These are phyloP conservation scores for Ogataea populi-albae DNA, from an alignment of 805 yeast genomes.

Conservation along the genomic window DNA sequence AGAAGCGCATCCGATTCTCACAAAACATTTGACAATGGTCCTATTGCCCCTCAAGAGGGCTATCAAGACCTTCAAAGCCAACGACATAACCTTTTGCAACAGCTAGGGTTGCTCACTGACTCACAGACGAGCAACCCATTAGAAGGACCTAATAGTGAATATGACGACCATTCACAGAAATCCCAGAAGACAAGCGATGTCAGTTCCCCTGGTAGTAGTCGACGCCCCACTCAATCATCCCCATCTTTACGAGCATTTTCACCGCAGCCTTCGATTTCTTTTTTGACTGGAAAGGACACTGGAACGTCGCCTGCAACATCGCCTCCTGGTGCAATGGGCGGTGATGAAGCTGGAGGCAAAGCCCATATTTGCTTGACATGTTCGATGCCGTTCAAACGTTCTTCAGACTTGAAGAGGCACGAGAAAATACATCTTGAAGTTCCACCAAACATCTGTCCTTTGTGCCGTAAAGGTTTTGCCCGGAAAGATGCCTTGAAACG, in stretches of 20 bases:
- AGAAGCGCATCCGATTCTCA: conserved; percentile 1
- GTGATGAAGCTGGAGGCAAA: too few relatives aligned
- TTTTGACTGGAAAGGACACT: too few relatives aligned
- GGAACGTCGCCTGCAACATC: too few relatives aligned
- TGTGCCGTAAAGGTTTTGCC: conserved; percentile 81
- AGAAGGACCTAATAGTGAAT: too few relatives aligned
- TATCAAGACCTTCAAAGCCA: conserved; percentile 10
- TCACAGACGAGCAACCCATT: too few relatives aligned
- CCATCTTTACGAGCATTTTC: too few relatives aligned
- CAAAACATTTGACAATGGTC: conserved; percentile 1
- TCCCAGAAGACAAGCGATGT: too few relatives aligned
- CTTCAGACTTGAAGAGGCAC: conserved; percentile 70
- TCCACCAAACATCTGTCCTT: conserved; percentile 71
- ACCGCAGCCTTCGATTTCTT: too few relatives aligned
- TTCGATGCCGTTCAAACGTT: conserved; percentile 59
- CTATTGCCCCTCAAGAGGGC: conserved; percentile 4
- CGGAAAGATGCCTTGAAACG: conserved; percentile 78
- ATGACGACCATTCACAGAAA: conserved; percentile 2
- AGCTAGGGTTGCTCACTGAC: conserved; percentile 11
- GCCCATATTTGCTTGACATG: conserved; percentile 55
- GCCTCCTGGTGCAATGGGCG: too few relatives aligned
- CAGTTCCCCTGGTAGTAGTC: too few relatives aligned
- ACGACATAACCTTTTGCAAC: conserved; percentile 10
- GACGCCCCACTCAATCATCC: too few relatives aligned
- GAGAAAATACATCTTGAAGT: conserved; percentile 70